Conservation (phyloP, 768 basidiomycete species). For the Mycena galericulata region DNA sequence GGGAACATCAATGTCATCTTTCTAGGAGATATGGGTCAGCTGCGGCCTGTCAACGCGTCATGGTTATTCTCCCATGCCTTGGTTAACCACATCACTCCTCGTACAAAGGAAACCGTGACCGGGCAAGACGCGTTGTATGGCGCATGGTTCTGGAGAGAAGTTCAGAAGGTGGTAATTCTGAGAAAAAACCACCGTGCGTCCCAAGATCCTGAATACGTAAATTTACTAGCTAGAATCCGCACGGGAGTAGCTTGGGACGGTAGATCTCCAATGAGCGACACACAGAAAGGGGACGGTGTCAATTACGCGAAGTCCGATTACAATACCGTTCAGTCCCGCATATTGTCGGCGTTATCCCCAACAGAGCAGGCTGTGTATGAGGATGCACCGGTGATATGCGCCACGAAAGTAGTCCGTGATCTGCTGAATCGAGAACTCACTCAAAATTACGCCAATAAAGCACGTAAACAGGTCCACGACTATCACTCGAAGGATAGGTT, state of each 20-base stretch:
- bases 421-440: background rate
- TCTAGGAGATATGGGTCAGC: too few relatives aligned
- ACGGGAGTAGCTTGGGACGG: constrained; percentile 3
- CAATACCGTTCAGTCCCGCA: background rate
- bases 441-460: background rate
- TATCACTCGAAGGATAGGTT: background rate
- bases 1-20: too few relatives aligned
- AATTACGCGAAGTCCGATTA: too few relatives aligned
- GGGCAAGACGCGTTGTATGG: background rate
- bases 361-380: background rate
- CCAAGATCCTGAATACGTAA: background rate
- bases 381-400: background rate
- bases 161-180: background rate
- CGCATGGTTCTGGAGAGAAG: background rate
- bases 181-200: background rate
- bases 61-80: background rate
- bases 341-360: background rate
- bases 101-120: background rate
- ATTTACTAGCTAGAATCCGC: background rate
- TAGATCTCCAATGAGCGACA: too few relatives aligned
- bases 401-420: background rate
- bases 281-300: too few relatives aligned
- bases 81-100: background rate
- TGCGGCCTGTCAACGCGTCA: too few relatives aligned
- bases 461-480: background rate